phyloP scores from a whole-genome alignment of 768 basidiomycete genomes.

The Lentinula detonsa region DNA sequence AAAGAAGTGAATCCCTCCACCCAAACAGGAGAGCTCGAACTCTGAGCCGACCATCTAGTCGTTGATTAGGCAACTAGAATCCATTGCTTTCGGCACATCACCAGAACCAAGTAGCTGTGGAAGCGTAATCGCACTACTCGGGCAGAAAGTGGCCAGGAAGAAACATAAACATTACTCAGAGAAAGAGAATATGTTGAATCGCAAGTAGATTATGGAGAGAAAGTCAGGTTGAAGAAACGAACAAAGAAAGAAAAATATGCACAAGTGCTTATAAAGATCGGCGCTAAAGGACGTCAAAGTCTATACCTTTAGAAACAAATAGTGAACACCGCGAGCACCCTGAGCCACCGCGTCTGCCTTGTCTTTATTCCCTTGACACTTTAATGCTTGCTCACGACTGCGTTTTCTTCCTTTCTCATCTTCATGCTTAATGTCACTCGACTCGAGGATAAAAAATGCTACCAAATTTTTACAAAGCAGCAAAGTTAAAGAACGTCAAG shows the following conservation, averaged over 20 bases:
- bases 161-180: background rate
- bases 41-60: slow-evolving; percentile 41
- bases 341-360: background rate
- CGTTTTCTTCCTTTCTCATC: background rate
- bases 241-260: background rate
- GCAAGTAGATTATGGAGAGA: too few species aligned
- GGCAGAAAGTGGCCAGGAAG: slow-evolving; percentile 65
- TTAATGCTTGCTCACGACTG: background rate
- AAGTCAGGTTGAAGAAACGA: background rate
- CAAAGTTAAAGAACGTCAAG: slow-evolving; percentile 66
- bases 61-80: slow-evolving; percentile 50
- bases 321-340: slow-evolving; percentile 2
- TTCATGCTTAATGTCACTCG: slow-evolving; percentile 5
- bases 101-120: slow-evolving; percentile 78
- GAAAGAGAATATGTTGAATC: background rate
- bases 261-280: background rate
- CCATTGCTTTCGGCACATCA: slow-evolving; percentile 59
- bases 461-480: slow-evolving; percentile 50
- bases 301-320: slow-evolving; percentile 17
- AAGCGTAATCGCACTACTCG: slow-evolving; percentile 54
- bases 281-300: background rate
- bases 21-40: slow-evolving; percentile 26
- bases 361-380: too few species aligned
- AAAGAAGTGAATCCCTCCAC: slow-evolving; percentile 24
- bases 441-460: slow-evolving; percentile 36